Base-by-base conservation (phyloP, 306 rosid species). In the Cicer judaicum region DNA sequence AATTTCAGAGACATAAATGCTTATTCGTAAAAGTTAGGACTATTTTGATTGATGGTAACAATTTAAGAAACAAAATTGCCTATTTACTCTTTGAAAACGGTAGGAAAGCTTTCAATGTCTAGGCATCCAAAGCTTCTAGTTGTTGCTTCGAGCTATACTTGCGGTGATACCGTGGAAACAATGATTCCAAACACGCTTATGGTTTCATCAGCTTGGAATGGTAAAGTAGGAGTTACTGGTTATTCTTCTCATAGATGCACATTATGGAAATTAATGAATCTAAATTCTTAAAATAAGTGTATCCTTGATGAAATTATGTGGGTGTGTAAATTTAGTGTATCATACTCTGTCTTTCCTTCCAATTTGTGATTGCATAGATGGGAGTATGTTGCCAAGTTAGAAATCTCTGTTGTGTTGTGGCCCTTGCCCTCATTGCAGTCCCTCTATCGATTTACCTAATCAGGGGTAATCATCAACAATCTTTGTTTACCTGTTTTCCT, bases 161-260 rank as follows among this genome's bases (percentile, higher is more conserved):
- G 15, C 1, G 7, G 11, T 52, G 19, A 15, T 52, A 52, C 8
- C 1, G 18, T n/a, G 60, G 60, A 53, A 53, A 16, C 21, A 7
- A 8, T 16, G 11, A 16, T 16, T 16, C 34, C 60, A 54, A 54
- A 8, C 59, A 53, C 34, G 9, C 34, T 54, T 54, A 63, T 63
- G 1, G 8, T 46, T 29, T 34, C 34, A 15, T 48, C 19, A 56
- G 77, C 15, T 50, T 61, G 56, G 21, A 48, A 46, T 16, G 56
- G 47, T 34, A 78, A 53, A 40, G 40, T 5, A 9, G 47, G 73
- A 10, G 68, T 43, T 53, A 54, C 53, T 36, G 44, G 10, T 44
- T 52, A 61, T 71, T 43, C 53, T 54, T 9, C 39, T 64, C 9
- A 8, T 6, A 42, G 55, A 21, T 46, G 50, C 13, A 29, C 73